phyloP scores from a whole-genome alignment of 164 flowering plant genomes.

The Liquidambar formosana region DNA sequence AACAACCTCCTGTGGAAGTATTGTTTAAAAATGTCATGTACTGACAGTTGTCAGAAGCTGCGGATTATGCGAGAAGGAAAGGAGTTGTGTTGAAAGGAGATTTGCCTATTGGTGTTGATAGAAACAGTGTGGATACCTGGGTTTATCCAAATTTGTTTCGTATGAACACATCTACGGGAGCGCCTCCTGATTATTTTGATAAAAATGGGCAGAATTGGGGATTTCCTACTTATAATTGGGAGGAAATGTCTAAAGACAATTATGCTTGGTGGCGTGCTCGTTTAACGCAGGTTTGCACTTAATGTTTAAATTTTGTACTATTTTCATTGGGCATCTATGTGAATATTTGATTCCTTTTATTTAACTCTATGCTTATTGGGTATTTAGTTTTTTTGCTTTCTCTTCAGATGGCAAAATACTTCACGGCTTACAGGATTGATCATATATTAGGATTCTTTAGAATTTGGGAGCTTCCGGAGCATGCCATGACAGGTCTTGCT shows the following conservation, averaged over 20 bases:
- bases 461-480: conserved; percentile 98
- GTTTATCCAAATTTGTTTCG: conserved; percentile 88
- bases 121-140: conserved; percentile 98
- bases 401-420: conserved; percentile 87
- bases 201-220: conserved; percentile 99
- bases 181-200: conserved; percentile 95
- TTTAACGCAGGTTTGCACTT: conserved; percentile 64
- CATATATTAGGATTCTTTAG: conserved; percentile 96
- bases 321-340: too few species aligned
- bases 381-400: conserved; percentile 7
- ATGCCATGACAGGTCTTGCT: conserved; percentile 81
- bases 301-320: neutral
- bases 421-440: conserved; percentile 96
- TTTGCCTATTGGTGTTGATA: conserved; percentile 92
- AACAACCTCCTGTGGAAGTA: too few species aligned
- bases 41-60: conserved; percentile 77
- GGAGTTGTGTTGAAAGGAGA: conserved; percentile 93
- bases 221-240: conserved; percentile 96
- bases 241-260: conserved; percentile 96
- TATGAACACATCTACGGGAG: conserved; percentile 95
- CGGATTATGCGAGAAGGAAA: conserved; percentile 82
- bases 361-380: neutral
- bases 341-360: neutral
- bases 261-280: conserved; percentile 99
- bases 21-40: conserved; percentile 3